Percentiles rank a stretch among this genome's conserved stretches.
phyloP scores from a whole-genome alignment of 306 rosid species.

The Prinsepia uniflora region DNA sequence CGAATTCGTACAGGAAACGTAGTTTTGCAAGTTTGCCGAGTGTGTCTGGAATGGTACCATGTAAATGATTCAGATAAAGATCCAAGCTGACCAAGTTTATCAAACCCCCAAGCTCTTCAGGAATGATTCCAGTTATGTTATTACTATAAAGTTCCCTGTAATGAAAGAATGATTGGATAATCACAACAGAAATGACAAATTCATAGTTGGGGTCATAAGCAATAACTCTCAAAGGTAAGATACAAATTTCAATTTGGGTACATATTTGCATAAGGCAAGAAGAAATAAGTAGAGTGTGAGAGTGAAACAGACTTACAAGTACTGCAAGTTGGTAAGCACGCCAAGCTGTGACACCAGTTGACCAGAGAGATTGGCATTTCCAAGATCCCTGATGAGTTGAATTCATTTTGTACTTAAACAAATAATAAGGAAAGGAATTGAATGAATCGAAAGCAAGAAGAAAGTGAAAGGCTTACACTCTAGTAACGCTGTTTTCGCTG shows the following conservation, averaged over 20 bases:
- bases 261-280: neutral
- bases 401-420: too few species aligned
- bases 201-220: neutral
- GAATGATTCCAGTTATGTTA: slow-evolving; percentile 60
- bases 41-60: slow-evolving; percentile 48
- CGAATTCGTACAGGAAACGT: slow-evolving; percentile 68
- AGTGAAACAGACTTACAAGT: slow-evolving; percentile 67
- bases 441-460: slow-evolving; percentile 10
- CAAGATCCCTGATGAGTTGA: slow-evolving; percentile 63
- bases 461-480: slow-evolving; percentile 59
- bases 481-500: slow-evolving; percentile 73
- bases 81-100: slow-evolving; percentile 87
- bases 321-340: slow-evolving; percentile 63
- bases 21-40: slow-evolving; percentile 57
- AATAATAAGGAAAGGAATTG: neutral
- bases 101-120: slow-evolving; percentile 70
- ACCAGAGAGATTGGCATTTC: slow-evolving; percentile 90
- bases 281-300: neutral
- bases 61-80: slow-evolving; percentile 67
- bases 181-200: neutral
- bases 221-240: neutral
- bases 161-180: slow-evolving; percentile 10
- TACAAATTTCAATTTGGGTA: neutral
- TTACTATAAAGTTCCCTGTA: slow-evolving; percentile 84
- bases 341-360: slow-evolving; percentile 73